Evolutionary conservation across 805 yeast genomes (phyloP).

Genomic region (Candida silvatica): DNA sequence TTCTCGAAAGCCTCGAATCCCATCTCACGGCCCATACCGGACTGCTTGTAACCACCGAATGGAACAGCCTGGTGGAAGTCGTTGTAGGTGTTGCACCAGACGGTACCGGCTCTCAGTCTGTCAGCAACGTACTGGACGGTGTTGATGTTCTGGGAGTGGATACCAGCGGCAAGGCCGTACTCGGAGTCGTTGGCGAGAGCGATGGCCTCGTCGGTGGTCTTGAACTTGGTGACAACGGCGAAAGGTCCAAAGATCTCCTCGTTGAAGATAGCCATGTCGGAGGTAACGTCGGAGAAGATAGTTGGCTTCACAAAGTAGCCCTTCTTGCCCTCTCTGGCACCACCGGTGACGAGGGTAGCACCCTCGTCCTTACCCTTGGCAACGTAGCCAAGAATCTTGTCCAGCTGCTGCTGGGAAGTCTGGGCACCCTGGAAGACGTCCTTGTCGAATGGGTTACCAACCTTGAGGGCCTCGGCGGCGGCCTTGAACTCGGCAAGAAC

Average conservation of each 20-base stretch:
- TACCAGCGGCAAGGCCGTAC: slow-evolving; percentile 84
- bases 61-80: slow-evolving; percentile 62
- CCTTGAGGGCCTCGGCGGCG: slow-evolving; percentile 43
- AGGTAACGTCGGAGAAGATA: slow-evolving; percentile 72
- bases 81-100: slow-evolving; percentile 73
- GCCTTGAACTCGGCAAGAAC: slow-evolving; percentile 49
- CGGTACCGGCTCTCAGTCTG: slow-evolving; percentile 68
- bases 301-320: slow-evolving; percentile 79
- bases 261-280: slow-evolving; percentile 64
- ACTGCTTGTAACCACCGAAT: slow-evolving; percentile 62
- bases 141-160: slow-evolving; percentile 64
- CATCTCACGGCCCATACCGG: slow-evolving; percentile 70
- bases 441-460: slow-evolving; percentile 75
- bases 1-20: slow-evolving; percentile 58
- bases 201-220: slow-evolving; percentile 66
- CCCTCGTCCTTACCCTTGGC: slow-evolving; percentile 59
- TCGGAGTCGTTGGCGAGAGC: slow-evolving; percentile 66
- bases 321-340: slow-evolving; percentile 61
- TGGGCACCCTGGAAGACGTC: slow-evolving; percentile 69
- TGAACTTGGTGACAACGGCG: slow-evolving; percentile 65
- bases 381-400: slow-evolving; percentile 55
- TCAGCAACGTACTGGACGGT: slow-evolving; percentile 61
- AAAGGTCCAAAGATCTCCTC: slow-evolving; percentile 95
- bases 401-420: slow-evolving; percentile 58
- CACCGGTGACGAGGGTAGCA: slow-evolving; percentile 73